These are phyloP conservation scores for Atalantia buxifolia DNA, from an alignment of 345 rosid species.

Conservation along the genomic window DNA sequence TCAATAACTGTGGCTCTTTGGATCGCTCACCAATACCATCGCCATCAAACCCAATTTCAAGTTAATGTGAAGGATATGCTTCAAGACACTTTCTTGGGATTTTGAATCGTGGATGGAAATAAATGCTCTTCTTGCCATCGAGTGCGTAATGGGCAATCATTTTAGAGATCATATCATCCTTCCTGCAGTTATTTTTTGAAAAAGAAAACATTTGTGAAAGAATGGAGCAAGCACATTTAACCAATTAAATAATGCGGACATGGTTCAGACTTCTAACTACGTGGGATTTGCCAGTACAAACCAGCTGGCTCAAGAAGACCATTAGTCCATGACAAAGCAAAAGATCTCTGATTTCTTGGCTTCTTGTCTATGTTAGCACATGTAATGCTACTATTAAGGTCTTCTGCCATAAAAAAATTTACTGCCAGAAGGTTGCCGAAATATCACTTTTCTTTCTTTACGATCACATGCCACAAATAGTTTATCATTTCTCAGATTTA, in stretches of 20 bases:
- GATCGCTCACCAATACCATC: constrained; percentile 15
- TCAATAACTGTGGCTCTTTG: constrained; percentile 22
- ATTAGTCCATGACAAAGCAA: not conserved
- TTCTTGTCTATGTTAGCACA: not conserved
- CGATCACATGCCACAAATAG: not conserved
- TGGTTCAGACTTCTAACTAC: not conserved
- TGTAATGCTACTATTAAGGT: not conserved
- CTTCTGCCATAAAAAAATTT: not conserved
- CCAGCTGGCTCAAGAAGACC: not conserved
- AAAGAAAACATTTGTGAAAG: not conserved
- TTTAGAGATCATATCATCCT: not conserved
- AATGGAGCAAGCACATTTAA: not conserved
- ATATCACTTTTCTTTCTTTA: too few species aligned
- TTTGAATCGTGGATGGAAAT: not conserved
- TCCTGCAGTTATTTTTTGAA: not conserved
- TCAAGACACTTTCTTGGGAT: not conserved
- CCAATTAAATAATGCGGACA: not conserved
- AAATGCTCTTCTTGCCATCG: not conserved
- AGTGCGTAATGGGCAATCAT: constrained; percentile 15
- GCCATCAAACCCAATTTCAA: not conserved
- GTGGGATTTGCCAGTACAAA: not conserved
- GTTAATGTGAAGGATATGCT: not conserved
- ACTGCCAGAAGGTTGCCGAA: not conserved
- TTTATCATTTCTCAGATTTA: not conserved
- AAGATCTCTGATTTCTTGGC: not conserved